Percentiles rank a stretch among this genome's conserved stretches.
These are phyloP conservation scores for Pseudocercospora macadamiae DNA, from an alignment of 2,329 filamentous ascomycete genomes.

Conservation along the genomic window DNA sequence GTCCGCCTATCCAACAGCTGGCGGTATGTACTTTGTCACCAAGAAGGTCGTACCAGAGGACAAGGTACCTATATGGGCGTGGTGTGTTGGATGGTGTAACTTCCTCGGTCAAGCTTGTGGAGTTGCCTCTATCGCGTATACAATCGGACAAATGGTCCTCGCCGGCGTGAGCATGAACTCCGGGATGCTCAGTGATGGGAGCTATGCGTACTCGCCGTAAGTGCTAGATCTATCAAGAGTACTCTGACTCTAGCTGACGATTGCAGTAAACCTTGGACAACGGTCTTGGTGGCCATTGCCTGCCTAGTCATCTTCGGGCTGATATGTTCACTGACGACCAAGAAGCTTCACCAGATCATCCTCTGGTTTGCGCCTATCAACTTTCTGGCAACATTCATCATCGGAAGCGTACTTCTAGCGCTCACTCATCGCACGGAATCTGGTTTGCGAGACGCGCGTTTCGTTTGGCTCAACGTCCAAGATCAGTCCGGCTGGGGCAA, in stretches of 20 bases:
- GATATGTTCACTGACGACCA: conserved; percentile 66
- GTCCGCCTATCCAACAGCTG: conserved; percentile 68
- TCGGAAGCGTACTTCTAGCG: conserved; percentile 61
- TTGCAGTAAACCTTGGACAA: conserved; percentile 60
- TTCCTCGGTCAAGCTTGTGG: conserved; percentile 66
- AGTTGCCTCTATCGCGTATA: conserved; percentile 65
- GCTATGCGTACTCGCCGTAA: conserved; percentile 62
- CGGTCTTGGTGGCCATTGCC: conserved; percentile 60
- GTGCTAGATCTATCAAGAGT: conserved; percentile 28
- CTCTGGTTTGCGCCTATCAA: conserved; percentile 70
- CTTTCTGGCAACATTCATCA: conserved; percentile 62
- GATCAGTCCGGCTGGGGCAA: conserved; percentile 67
- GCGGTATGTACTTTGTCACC: conserved; percentile 70
- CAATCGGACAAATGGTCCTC: conserved; percentile 66
- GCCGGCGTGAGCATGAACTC: conserved; percentile 66
- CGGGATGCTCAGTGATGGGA: conserved; percentile 47
- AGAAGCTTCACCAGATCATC: conserved; percentile 61
- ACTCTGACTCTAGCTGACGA: conserved; percentile 8
- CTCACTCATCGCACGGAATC: conserved; percentile 58
- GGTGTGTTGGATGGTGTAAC: conserved; percentile 67
- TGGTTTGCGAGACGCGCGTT: conserved; percentile 53
- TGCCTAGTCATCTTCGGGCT: conserved; percentile 59
- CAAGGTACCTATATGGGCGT: conserved; percentile 65
- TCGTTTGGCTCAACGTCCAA: conserved; percentile 64
- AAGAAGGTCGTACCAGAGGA: conserved; percentile 63